A percentile compares a stretch with the other conserved stretches of the same genome.
phyloP scores from a whole-genome alignment of 2,329 filamentous ascomycete species.

The Aphanoascus verrucosus region DNA sequence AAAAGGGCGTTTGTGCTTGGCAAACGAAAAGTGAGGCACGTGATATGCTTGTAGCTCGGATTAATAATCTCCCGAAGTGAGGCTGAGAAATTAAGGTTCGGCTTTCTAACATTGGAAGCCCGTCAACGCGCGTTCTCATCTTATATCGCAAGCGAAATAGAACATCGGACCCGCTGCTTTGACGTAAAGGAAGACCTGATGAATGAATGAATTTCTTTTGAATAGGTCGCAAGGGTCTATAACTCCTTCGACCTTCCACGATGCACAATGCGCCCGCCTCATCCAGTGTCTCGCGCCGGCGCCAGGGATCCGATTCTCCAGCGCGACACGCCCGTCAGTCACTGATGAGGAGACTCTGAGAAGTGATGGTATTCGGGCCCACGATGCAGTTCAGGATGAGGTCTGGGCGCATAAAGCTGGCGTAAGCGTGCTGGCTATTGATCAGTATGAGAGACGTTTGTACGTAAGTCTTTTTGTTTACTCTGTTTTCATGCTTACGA shows the following conservation, averaged over 20 bases:
- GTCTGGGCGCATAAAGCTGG: constrained; percentile 60
- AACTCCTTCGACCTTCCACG: constrained; percentile 52
- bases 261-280: constrained; percentile 54
- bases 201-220: constrained; percentile 68
- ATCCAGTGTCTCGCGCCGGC: constrained; percentile 59
- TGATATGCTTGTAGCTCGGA: too few relatives aligned
- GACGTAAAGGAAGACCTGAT: constrained; percentile 30
- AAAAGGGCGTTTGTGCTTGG: too few relatives aligned
- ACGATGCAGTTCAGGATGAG: constrained; percentile 20
- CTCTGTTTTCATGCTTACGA: background rate
- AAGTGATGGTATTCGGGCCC: background rate
- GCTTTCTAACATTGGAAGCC: too few relatives aligned
- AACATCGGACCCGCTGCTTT: background rate
- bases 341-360: constrained; percentile 5
- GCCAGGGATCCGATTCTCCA: constrained; percentile 59
- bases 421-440: constrained; percentile 67
- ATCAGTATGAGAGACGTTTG: constrained; percentile 71
- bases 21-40: too few relatives aligned
- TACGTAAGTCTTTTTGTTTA: constrained; percentile 30
- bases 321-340: constrained; percentile 35
- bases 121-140: too few relatives aligned
- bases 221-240: constrained; percentile 63
- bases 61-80: too few relatives aligned
- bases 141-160: background rate
- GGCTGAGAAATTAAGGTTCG: too few relatives aligned